Base-by-base conservation (phyloP, 169 alveolate species). In the Sarcocystis neurona region DNA sequence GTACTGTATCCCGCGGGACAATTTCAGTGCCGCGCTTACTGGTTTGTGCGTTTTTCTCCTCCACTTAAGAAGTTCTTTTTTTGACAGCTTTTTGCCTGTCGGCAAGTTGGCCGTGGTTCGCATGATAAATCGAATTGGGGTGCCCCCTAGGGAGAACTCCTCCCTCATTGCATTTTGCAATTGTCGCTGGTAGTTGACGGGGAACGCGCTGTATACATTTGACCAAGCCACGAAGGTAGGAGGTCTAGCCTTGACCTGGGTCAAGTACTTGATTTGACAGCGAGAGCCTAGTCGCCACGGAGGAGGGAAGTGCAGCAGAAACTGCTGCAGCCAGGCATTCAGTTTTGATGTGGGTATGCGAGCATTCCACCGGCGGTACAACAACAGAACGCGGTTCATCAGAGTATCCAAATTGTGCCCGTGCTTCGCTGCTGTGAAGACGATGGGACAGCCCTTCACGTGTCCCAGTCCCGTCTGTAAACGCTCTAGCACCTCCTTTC, bases 141-240 rank as follows among this genome's bases (percentile, higher is more conserved):
- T 84, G 39, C 94, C 94, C 43, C 84, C 79, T 43, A 84, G 63
- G 27, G 60, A 82, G 84, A 95, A 95, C 50, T 95, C 96, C 84
- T 91, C 96, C 56, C 95, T 74, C 30, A 95, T 85, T 34, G 95
- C 93, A 23, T 89, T 89, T 68, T 90, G 85, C 80, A 95, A 75
- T 90, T 94, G 96, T 32, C 95, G 85, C 91, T 93, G 32, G 92
- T 95, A 95, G 78, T 94, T 94, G 48, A 88, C 91, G 15, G 97
- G 97, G 85, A 94, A 92, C 47, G 79, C 80, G n/a, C 94, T 94
- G 77, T 89, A 93, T 41, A 93, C 95, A 30, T 94, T 94, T 0
- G 96, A 89, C 97, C 97, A 95, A 60, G 94, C 87, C 47, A 95
- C 95, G 70, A 95, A 95, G 18, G 97, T 95, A 27, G 97, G 97